Base-by-base conservation (phyloP, 139 green algal species). In the Pleodorina starrii region DNA sequence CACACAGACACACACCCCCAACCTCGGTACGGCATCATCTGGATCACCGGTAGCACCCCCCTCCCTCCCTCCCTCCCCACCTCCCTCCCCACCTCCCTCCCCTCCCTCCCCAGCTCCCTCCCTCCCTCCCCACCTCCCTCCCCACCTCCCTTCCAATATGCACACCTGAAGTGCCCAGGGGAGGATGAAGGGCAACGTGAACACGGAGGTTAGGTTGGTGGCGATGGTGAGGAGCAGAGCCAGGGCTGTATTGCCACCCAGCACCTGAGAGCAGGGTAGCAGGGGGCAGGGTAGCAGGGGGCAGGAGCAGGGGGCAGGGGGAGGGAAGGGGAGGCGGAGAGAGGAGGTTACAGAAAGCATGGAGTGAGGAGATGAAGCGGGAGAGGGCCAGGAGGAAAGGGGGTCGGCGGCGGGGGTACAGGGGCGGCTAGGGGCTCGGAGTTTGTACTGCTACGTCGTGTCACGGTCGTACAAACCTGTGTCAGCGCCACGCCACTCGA, bases 211-310 rank as follows among this genome's bases (percentile, higher is more conserved):
- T 32, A 98, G 42, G 91, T 98, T 98, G 72, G 89, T 94, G 66
- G 40, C 43, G 29, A 97, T 94, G 5, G 95, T 97, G 12, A 98
- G 91, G 78, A 97, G 90, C 59, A 98, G 91, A 17, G 96, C 96
- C 77, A 98, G 87, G 9, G 95, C 93, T 11, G 92, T 91, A 86
- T 97, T 98, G 85, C 94, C 95, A 11, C 91, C 91, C 16, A 92
- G 89, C 1, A 91, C 90, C 89, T 95, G 84, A 42, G n/a, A n/a
- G n/a, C n/a, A 7, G 77, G 79, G 50, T 17, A 1, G 5, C 63
- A 73, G 19, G 60, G 19, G 23, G 10, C 5, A 27, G n/a, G 43
- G 68, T 25, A 36, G 40, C 16, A 2, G 69, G 35, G 69, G 72
- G 10, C 25, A 1, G 72, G 38, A 16, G 63, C 29, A 29, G n/a